A percentile compares a stretch with the other conserved stretches of the same genome.
phyloP scores from a whole-genome alignment of 257 asterid species.

The Phtheirospermum japonicum region DNA sequence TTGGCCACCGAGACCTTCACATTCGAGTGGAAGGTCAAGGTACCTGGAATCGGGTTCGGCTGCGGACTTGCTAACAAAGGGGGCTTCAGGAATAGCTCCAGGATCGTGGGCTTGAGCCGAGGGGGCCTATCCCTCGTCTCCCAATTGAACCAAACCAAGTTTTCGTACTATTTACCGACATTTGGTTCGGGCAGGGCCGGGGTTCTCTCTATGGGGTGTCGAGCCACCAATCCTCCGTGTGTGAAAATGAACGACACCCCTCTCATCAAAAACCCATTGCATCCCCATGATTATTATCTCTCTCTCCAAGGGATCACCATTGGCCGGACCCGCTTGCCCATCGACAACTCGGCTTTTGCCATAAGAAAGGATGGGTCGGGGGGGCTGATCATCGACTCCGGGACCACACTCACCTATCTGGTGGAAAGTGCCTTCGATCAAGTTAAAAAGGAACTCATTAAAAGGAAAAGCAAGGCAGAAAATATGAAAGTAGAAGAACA shows the following conservation, averaged over 20 bases:
- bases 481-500: no score
- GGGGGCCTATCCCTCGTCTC: constrained; percentile 55
- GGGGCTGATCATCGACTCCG: no score
- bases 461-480: no score
- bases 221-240: constrained; percentile 3
- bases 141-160: constrained; percentile 45
- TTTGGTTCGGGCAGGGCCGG: constrained; percentile 37
- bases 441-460: no score
- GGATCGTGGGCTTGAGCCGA: constrained; percentile 57
- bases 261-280: constrained; percentile 36
- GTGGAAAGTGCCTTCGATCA: no score
- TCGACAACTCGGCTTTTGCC: no score
- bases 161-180: constrained; percentile 54
- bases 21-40: constrained; percentile 33
- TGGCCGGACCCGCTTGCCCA: no score
- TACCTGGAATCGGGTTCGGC: constrained; percentile 48
- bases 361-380: no score
- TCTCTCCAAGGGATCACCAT: no score
- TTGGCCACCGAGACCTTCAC: no score
- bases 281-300: no score
- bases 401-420: no score
- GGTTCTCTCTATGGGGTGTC: constrained; percentile 46
- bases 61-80: constrained; percentile 50
- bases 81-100: constrained; percentile 19
- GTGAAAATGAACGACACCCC: constrained; percentile 35